Evolutionary conservation across 1,284 basidiomycete species (phyloP), one percentile per base, ranked within the genome.

Genomic region (Melampsora americana): DNA sequence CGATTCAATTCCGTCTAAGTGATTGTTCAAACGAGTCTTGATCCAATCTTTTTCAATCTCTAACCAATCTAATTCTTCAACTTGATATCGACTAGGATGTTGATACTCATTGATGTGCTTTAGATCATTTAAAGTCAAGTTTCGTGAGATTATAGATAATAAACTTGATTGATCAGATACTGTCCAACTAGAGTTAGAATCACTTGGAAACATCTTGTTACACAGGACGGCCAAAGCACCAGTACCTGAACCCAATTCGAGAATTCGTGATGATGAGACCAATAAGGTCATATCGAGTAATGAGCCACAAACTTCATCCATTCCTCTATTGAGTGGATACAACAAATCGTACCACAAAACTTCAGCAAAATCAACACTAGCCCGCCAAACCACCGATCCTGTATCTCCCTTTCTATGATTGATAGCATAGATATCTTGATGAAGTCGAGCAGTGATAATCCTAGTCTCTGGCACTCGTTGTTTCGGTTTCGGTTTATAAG

Each of bases 1-100:
- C 18, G 72, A 11, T 9, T 83, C 69, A 82, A 83, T 66, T 81
- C 80, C 23, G 18, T 11, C 30, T 39, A 5, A 39, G 1, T 44
- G 5, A n/a, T 39, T 26, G 30, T 5, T 44, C 12, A 18, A 64
- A 28, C 18, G 50, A n/a, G 14, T 48, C 30, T 70, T 70, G 2
- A 60, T 30, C 69, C 69, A 70, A 23, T 42, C 53, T 60, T 39
- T 61, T 46, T 70, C 69, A 6, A 70, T 60, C 59, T 42, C 20
- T 9, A 70, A 28, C 69, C 69, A 70, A 60, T 70, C 69, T n/a
- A 70, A 46, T 44, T 70, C 69, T 46, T 70, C 69, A 44, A 70
- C 14, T 59, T 59, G 53, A 59, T 59, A 59, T 28, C n/a, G 20
- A 23, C 23, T 59, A 23, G 53, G n/a, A 26, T 16, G 20, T 23